Percentiles rank a stretch among this genome's conserved stretches.
Conservation (phyloP, 148 eudicot genomes). For the Rhododendron griersonianum region DNA sequence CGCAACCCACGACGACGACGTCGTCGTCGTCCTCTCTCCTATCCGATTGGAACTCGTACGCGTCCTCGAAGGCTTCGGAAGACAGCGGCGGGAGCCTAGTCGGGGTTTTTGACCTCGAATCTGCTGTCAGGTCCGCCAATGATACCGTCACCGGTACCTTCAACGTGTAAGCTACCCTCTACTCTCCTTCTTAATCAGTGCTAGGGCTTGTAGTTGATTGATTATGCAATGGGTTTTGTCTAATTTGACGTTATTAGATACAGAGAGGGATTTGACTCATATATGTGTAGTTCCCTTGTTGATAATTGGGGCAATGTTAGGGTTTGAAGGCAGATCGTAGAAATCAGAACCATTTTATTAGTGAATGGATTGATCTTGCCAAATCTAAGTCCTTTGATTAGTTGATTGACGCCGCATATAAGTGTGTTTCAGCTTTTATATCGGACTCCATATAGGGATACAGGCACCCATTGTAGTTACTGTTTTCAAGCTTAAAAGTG, state of each 20-base stretch:
- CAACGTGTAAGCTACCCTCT: slow-evolving; percentile 45
- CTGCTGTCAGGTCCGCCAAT: slow-evolving; percentile 95
- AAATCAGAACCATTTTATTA: background rate
- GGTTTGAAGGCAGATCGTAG: background rate
- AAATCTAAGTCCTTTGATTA: background rate
- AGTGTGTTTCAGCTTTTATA: background rate
- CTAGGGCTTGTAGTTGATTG: background rate
- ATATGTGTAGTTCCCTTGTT: background rate
- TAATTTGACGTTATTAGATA: background rate
- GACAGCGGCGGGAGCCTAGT: slow-evolving; percentile 3
- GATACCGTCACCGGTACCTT: slow-evolving; percentile 89
- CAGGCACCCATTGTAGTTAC: background rate
- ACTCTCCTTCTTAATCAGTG: background rate
- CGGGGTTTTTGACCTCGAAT: slow-evolving; percentile 74
- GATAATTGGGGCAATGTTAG: background rate
- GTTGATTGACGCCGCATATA: background rate
- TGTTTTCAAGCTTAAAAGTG: background rate
- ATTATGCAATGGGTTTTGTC: background rate
- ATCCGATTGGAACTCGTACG: background rate
- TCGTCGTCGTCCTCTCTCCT: slow-evolving; percentile 24
- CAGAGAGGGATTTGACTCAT: background rate
- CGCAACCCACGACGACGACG: background rate
- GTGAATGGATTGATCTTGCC: background rate
- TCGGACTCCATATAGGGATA: background rate
- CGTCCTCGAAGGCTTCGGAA: background rate